A percentile compares a stretch with the other conserved stretches of the same genome.
Evolutionary conservation across 176 grass and related monocot species (phyloP).

Genomic region (Stipa capillata): DNA sequence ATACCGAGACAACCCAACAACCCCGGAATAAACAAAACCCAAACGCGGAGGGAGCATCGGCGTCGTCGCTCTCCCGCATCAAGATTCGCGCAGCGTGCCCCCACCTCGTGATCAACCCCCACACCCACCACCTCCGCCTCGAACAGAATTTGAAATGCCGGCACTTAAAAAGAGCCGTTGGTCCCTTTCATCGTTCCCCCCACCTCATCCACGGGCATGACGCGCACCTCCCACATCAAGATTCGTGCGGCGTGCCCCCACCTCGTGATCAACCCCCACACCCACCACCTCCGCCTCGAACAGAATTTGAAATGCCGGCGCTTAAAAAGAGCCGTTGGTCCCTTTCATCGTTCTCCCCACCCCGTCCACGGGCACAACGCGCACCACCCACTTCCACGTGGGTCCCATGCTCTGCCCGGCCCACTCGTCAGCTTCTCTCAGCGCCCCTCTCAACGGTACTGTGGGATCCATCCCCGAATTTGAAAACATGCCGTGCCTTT

Average conservation of each 20-base stretch:
- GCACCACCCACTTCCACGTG: background rate
- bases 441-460: background rate
- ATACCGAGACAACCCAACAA: background rate
- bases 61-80: background rate
- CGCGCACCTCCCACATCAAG: background rate
- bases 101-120: background rate
- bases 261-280: background rate
- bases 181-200: conserved; percentile 14
- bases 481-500: conserved; percentile 17
- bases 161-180: too few species aligned
- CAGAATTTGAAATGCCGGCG: too few species aligned
- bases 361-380: background rate
- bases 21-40: background rate
- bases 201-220: background rate
- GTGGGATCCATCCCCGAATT: conserved; percentile 13
- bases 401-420: background rate
- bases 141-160: too few species aligned
- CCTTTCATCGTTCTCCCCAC: conserved; percentile 17
- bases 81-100: background rate
- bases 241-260: background rate
- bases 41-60: background rate
- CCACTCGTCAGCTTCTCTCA: background rate
- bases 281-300: background rate
- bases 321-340: too few species aligned
- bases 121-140: background rate